Percentiles rank a stretch among this genome's conserved stretches.
Evolutionary conservation across 805 yeast genomes (phyloP).

Genomic region (Candida glaebosa): DNA sequence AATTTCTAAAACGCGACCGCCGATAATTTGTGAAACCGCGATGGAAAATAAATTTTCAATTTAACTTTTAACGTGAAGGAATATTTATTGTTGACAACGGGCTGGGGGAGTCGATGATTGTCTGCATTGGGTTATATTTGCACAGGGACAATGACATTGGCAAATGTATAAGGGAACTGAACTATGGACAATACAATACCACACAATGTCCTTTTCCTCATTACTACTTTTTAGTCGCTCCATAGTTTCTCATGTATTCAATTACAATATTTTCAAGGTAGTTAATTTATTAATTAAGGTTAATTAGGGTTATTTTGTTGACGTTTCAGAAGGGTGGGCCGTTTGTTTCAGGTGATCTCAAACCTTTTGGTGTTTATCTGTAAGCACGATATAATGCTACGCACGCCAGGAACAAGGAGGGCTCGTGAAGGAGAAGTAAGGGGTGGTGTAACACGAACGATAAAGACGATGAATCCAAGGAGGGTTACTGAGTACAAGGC

Average conservation of each 20-base stretch:
- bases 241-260: neutral
- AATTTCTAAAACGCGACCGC: neutral
- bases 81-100: neutral
- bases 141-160: too few relatives aligned
- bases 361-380: neutral
- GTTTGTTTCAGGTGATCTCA: neutral
- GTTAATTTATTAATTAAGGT: neutral
- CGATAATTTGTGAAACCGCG: neutral
- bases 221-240: neutral
- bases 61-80: neutral
- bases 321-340: neutral
- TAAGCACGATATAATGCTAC: neutral
- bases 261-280: neutral
- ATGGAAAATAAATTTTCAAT: neutral
- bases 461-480: too few relatives aligned
- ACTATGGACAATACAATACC: neutral
- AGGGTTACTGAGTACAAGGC: too few relatives aligned
- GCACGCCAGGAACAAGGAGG: neutral
- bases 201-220: neutral
- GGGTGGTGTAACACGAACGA: too few relatives aligned
- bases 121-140: neutral
- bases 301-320: neutral
- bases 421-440: too few relatives aligned
- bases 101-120: neutral
- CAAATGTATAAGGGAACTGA: too few relatives aligned